Percentiles rank a stretch among this genome's conserved stretches.
Evolutionary conservation across 2,329 filamentous ascomycete species (phyloP).

Genomic region (Colletotrichum sp.): DNA sequence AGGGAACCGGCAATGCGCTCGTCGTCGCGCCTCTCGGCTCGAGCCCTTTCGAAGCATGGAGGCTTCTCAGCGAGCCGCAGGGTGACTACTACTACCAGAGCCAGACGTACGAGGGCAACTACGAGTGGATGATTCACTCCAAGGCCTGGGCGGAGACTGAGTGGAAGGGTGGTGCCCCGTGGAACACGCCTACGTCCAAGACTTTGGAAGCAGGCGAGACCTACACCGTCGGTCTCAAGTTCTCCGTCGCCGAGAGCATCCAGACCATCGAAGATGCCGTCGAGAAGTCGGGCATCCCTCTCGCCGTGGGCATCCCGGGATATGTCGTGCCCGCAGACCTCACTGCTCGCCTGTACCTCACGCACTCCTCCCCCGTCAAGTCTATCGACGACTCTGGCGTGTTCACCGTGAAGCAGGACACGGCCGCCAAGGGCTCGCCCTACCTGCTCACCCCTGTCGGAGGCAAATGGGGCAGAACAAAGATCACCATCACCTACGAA

Average conservation of each 20-base stretch:
- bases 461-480: conserved; percentile 53
- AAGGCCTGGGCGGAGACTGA: conserved; percentile 61
- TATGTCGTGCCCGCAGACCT: conserved; percentile 57
- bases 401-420: conserved; percentile 25
- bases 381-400: conserved; percentile 43
- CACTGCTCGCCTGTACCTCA: conserved; percentile 49
- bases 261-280: conserved; percentile 53
- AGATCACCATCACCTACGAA: conserved; percentile 51
- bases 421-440: background rate
- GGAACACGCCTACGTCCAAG: conserved; percentile 59
- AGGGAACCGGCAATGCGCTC: conserved; percentile 56
- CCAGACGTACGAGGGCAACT: conserved; percentile 65
- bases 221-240: conserved; percentile 54
- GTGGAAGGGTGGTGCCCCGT: conserved; percentile 53
- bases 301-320: conserved; percentile 59
- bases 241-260: conserved; percentile 48
- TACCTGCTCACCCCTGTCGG: conserved; percentile 49
- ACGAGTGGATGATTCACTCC: conserved; percentile 63
- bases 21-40: conserved; percentile 57
- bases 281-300: conserved; percentile 44
- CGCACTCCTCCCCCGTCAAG: conserved; percentile 41
- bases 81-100: conserved; percentile 47
- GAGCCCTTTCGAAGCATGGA: conserved; percentile 58
- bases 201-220: conserved; percentile 48
- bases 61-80: conserved; percentile 54